These are phyloP conservation scores for Salix brachista DNA, from an alignment of 345 rosid species.

Conservation along the genomic window DNA sequence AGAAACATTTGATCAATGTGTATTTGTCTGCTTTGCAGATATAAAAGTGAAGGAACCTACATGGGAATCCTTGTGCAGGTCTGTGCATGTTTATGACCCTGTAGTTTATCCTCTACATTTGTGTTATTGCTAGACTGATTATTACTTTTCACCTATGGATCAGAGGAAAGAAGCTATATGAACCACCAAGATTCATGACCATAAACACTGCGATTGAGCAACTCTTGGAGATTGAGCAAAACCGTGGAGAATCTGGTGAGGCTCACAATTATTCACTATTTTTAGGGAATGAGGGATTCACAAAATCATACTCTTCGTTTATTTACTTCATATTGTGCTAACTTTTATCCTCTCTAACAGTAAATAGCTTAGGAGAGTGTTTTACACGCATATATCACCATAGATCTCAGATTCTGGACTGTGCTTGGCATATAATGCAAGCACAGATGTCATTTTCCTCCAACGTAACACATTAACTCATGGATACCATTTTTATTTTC, in stretches of 20 bases:
- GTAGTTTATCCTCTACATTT: too few species aligned
- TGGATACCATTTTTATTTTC: background rate
- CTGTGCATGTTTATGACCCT: background rate
- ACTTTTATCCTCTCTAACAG: background rate
- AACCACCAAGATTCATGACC: conserved; percentile 83
- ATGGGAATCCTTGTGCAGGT: conserved; percentile 86
- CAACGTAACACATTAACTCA: too few species aligned
- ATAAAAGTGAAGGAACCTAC: conserved; percentile 92
- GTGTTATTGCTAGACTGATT: conserved; percentile 2
- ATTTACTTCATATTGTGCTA: background rate
- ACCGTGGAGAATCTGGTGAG: conserved; percentile 56
- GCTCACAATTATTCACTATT: background rate
- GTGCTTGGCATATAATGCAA: background rate
- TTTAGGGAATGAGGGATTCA: background rate
- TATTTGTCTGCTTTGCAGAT: conserved; percentile 38
- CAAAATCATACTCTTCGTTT: background rate
- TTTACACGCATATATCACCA: background rate
- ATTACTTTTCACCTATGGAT: conserved; percentile 7
- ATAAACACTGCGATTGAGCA: conserved; percentile 85
- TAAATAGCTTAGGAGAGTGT: background rate
- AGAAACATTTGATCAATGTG: background rate
- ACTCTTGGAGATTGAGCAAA: conserved; percentile 74
- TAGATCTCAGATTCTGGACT: background rate
- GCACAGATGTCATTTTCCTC: background rate
- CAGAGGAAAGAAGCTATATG: conserved; percentile 81